These are phyloP conservation scores for Neopestalotiopsis clavispora DNA, from an alignment of 2,329 filamentous ascomycete genomes.

Conservation along the genomic window DNA sequence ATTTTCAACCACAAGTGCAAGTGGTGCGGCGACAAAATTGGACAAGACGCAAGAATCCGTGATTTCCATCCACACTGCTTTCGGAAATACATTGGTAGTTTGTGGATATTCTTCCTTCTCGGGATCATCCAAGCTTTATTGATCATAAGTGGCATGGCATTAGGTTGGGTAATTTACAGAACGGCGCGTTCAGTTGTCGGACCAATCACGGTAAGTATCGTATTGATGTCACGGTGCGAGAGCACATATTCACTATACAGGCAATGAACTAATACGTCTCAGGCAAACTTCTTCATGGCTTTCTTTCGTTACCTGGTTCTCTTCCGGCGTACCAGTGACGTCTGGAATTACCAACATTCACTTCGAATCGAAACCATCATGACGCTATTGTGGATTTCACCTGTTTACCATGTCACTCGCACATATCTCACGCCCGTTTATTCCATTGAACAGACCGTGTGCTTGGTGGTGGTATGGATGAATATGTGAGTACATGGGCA, in stretches of 20 bases:
- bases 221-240: not conserved
- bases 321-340: not conserved
- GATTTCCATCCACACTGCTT: conserved; percentile 1
- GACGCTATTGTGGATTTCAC: not conserved
- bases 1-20: not conserved
- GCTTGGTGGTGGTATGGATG: not conserved
- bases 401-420: conserved; percentile 3
- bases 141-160: not conserved
- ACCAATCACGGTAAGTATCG: not conserved
- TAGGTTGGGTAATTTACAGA: not conserved
- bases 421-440: not conserved
- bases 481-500: conserved; percentile 4
- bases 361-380: conserved; percentile 2
- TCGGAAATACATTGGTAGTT: not conserved
- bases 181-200: not conserved
- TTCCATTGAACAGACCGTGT: too few relatives aligned
- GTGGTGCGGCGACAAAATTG: not conserved
- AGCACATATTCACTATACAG: not conserved
- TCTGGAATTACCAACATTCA: conserved; percentile 6
- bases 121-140: not conserved
- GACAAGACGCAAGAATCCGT: not conserved
- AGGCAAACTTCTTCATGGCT: not conserved
- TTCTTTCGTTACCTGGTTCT: not conserved
- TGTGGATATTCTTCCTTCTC: not conserved
- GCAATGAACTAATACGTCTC: not conserved